phyloP scores from a whole-genome alignment of 2,329 filamentous ascomycete species.

The Ophiostoma novo-ulmi region DNA sequence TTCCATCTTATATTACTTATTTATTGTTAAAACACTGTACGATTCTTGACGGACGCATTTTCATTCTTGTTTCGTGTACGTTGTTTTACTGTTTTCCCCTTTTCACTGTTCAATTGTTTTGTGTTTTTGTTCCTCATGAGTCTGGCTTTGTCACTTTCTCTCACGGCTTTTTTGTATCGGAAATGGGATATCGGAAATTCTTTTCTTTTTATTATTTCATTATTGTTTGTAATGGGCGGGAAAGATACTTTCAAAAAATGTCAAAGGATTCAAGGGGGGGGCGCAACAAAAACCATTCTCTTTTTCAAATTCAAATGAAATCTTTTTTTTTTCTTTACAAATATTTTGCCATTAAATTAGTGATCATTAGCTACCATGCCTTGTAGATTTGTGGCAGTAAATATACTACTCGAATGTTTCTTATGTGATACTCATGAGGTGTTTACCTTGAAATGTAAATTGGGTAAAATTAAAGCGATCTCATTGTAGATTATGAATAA shows the following conservation, averaged over 20 bases:
- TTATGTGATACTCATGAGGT: too few species aligned
- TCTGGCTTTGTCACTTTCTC: slow-evolving; percentile 7
- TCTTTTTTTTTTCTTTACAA: background rate
- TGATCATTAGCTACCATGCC: too few species aligned
- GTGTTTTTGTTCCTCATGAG: background rate
- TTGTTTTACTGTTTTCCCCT: background rate
- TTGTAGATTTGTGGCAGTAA: too few species aligned
- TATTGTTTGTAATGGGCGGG: slow-evolving; percentile 11
- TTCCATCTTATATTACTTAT: background rate
- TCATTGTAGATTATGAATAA: too few species aligned
- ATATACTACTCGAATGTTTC: too few species aligned
- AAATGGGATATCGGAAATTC: slow-evolving; percentile 12
- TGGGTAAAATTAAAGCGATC: too few species aligned
- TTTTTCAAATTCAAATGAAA: background rate
- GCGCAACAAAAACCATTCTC: background rate
- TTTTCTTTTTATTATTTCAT: slow-evolving; percentile 6
- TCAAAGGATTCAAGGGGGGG: slow-evolving; percentile 7
- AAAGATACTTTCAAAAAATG: slow-evolving; percentile 14
- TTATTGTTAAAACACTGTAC: slow-evolving; percentile 1
- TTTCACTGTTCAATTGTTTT: background rate
- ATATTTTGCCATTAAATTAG: too few species aligned
- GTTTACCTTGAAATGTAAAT: too few species aligned
- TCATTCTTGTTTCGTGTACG: slow-evolving; percentile 8
- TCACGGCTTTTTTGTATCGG: slow-evolving; percentile 16
- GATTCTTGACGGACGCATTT: slow-evolving; percentile 2